These are phyloP conservation scores for Cystobasidium slooffiae DNA, from an alignment of 1,284 basidiomycete genomes.

Conservation along the genomic window DNA sequence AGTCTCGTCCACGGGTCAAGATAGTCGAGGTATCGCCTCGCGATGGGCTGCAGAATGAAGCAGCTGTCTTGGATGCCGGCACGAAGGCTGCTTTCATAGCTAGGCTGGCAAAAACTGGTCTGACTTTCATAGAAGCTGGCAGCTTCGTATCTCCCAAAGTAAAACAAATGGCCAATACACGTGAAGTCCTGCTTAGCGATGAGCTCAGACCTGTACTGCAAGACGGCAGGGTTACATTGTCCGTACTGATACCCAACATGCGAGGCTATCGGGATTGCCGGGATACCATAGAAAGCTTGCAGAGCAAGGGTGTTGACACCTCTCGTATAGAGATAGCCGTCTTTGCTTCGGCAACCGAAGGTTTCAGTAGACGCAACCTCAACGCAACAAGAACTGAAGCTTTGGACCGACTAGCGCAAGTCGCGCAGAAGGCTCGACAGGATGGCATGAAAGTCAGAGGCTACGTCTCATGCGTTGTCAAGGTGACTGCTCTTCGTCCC, in stretches of 20 bases:
- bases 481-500: conserved; percentile 60
- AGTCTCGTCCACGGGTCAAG: conserved; percentile 45
- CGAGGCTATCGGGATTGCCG: conserved; percentile 74
- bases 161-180: conserved; percentile 42
- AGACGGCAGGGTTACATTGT: neutral
- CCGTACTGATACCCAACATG: conserved; percentile 75
- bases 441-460: conserved; percentile 77
- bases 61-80: conserved; percentile 65
- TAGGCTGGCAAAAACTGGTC: conserved; percentile 71
- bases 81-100: conserved; percentile 83
- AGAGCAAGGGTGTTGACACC: neutral
- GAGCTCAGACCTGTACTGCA: conserved; percentile 12
- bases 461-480: conserved; percentile 63
- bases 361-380: conserved; percentile 81
- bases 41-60: conserved; percentile 93
- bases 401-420: conserved; percentile 67
- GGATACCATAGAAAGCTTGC: conserved; percentile 53
- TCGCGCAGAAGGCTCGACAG: conserved; percentile 67
- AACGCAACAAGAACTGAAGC: conserved; percentile 78
- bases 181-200: conserved; percentile 24
- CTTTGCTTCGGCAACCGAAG: conserved; percentile 85
- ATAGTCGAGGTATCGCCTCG: conserved; percentile 92
- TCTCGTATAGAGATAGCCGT: conserved; percentile 73
- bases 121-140: conserved; percentile 79
- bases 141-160: conserved; percentile 74